Base-by-base conservation (phyloP, 2,329 filamentous ascomycete species). In the Sclerotinia sclerotiorum region DNA sequence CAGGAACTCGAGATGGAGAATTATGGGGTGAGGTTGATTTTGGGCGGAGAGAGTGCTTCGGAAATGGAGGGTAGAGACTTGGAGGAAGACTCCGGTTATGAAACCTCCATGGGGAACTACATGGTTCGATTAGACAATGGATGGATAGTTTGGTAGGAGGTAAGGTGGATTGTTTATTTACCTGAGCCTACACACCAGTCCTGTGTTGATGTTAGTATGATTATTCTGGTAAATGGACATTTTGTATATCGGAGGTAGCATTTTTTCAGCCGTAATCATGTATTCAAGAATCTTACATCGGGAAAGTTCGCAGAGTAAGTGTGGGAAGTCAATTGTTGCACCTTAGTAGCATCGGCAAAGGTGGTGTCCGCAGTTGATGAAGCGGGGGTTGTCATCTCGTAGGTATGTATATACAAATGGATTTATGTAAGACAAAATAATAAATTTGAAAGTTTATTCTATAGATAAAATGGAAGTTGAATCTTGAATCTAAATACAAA, bases 91-190 rank as follows among this genome's bases (percentile, higher is more conserved):
- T 0, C 87, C 83, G 13, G 88, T 88, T 21, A 90, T 85, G 73
- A 89, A 90, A 69, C 90, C 90, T 65, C 90, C 90, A 77, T 92
- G 88, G 7, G 89, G 89, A 17, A 92, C 90, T 89, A 74, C 48
- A 57, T 44, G n/a, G 21, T 27, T 55, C 65, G 67, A 46, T 48
- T 29, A 67, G 46, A 44, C 17, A 24, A 17, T 32, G 62, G 21
- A 69, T 48, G 61, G 68, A 17, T 51, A 64, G 64, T 61, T 60
- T 56, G 19, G 55, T 52, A 17, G 29, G 35, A 39, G 49, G 65
- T 19, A 67, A n/a, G 32, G 27, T 19, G 29, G 32, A 52, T 21
- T 32, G 49, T 27, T 49, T 21, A 72, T 71, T 65, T 81, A 87
- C 87, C 88, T 71, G 82, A 84, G 68, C 88, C 88, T 72, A 91